Evolutionary conservation across 768 basidiomycete species (phyloP), one percentile per base, ranked within the genome.

Genomic region (Pleurotus salmoneostramineus): DNA sequence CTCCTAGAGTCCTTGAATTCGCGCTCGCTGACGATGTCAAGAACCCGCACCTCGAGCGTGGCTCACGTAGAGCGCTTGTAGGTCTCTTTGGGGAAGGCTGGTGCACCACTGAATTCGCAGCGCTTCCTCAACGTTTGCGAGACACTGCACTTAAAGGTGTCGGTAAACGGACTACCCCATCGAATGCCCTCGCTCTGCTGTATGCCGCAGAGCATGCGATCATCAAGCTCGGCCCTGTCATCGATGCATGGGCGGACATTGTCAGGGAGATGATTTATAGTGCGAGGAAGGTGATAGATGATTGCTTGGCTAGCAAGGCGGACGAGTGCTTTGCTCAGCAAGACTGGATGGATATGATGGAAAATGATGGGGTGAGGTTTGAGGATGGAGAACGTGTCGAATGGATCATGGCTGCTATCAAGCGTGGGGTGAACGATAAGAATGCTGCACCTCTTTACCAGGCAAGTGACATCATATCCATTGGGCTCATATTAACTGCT

Each of bases 21-120:
- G 82, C 93, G 0, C 62, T 86, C 2, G 67, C 78, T 0, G 83
- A 89, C 6, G 96, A 97, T 65, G 89, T 96, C 7, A 80, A 83
- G 59, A 92, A 93, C 66, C 63, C 75, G 0, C 74, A 81, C 37
- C 81, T 98, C 3, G 87, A 91, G 42, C 77, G 84, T 4, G 87
- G 87, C 0, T 85, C 90, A 0, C 78, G 90, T 10, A 77, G 87
- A 4, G 91, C 89, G 10, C 75, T 98, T 5, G 87, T 95, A 0
- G 86, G 87, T 0, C 78, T 92, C 33, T 98, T 92, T 65, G 93
- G 93, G 4, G 90, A 93, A 61, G 89, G 90, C 2, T 97, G 95
- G 95, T 88, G 85, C 69, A 88, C 83, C 0, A 69, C 81, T 37
- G 94, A 97, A 56, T 91, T 98, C 63, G 90, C 90, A 0, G 70